Evolutionary conservation across 805 yeast species (phyloP), one percentile per base, ranked within the genome.

Genomic region (Ogataea paraovalis): DNA sequence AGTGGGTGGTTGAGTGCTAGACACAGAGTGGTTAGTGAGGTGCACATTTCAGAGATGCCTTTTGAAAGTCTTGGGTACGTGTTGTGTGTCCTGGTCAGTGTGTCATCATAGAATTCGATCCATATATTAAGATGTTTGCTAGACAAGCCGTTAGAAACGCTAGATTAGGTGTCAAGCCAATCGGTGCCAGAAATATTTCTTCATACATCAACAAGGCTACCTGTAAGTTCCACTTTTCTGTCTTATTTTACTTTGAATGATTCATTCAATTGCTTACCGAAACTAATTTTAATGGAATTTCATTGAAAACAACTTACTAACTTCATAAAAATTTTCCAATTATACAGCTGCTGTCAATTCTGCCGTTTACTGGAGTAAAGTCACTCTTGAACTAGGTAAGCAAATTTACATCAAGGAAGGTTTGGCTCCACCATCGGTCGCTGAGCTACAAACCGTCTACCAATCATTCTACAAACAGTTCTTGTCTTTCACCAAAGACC

Each of bases 381-480:
- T 78, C 40, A 66, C 74, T 43, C 74, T 68, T 49, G 81, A 79
- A 62, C 55, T 77, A 40, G 73, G 79, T 51, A 86, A 86, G 71
- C 79, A 81, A 69, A 87, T 94, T 53, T 94, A 92, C 80, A 72
- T 83, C 65, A 86, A 87, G 71, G 99, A 94, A 75, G 96, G 90
- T 55, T 74, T 94, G 60, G 87, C 95, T 52, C 98, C 98, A 54
- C 99, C 99, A 61, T 67, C 88, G 38, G 61, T 76, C 52, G 78
- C 79, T 47, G 89, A 89, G 68, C 76, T 92, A 74, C 83, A 86
- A 73, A 72, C 78, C 56, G 88, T 87, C 38, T 90, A 86, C 78
- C 68, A 76, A 57, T 64, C 71, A 25, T 59, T 82, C 44, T 75
- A 76, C 71, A 69, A 70, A 49, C 71, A 71, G 57, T 68, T 74